A percentile compares a stretch with the other conserved stretches of the same genome.
phyloP scores from a whole-genome alignment of 2,329 filamentous ascomycete genomes.

The Aspergillus arachidicola region DNA sequence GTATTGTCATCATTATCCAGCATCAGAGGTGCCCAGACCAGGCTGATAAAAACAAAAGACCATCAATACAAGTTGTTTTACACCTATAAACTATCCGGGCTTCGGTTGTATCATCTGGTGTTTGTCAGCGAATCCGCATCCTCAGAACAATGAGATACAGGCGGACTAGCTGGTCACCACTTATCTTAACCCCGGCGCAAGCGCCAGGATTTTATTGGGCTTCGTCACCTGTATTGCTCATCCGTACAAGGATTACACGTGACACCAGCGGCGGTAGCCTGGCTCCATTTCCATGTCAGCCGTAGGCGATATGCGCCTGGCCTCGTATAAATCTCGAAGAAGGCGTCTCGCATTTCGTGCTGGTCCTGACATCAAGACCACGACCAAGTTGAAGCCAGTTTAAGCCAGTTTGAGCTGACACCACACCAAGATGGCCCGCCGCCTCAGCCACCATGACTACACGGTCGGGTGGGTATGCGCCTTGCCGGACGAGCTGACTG shows the following conservation, averaged over 20 bases:
- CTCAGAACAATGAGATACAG: no score
- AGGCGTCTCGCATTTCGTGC: not conserved
- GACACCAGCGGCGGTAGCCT: constrained; percentile 2
- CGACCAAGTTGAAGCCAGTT: not conserved
- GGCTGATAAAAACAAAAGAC: no score
- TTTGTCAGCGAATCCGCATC: no score
- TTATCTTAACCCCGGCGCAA: not conserved
- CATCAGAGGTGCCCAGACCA: no score
- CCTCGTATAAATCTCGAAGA: not conserved
- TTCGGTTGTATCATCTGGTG: no score
- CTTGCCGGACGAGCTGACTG: constrained; percentile 35
- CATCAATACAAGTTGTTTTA: no score
- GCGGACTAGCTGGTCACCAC: not conserved
- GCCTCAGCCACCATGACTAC: constrained; percentile 26
- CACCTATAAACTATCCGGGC: no score
- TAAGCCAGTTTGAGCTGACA: no score
- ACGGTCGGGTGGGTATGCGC: constrained; percentile 49
- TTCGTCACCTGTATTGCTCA: no score
- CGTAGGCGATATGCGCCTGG: not conserved
- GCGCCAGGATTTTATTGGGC: not conserved
- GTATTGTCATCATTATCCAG: no score
- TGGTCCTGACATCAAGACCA: not conserved
- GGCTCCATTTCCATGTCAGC: constrained; percentile 6
- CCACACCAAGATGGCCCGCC: not conserved
- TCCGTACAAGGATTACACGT: no score